These are phyloP conservation scores for Mucor circinelloides DNA, from an alignment of 371 early-diverging fungal species.

Conservation along the genomic window DNA sequence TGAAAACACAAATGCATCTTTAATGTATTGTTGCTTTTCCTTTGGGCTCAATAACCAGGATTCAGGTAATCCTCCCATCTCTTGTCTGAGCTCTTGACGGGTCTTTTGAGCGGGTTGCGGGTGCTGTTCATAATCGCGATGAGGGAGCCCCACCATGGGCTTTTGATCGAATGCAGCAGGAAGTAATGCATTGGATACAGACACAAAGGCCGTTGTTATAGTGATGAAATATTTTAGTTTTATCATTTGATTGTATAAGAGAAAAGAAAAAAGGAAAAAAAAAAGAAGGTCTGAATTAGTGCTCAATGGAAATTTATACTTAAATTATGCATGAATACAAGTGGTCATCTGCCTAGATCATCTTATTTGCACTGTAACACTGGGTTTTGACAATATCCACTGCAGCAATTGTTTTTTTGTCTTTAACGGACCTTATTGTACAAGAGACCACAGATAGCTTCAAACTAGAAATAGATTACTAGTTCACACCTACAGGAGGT, in stretches of 20 bases:
- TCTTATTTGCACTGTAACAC: no score
- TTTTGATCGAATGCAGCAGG: slow-evolving; percentile 6
- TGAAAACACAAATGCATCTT: slow-evolving; percentile 61
- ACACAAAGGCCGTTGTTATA: neutral
- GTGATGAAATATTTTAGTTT: neutral
- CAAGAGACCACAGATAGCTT: no score
- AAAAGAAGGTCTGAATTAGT: no score
- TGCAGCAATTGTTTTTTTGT: no score
- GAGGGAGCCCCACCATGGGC: neutral
- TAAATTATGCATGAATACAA: no score
- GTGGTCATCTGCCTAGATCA: no score
- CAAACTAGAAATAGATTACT: no score
- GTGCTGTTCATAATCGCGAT: neutral
- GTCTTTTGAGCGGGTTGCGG: neutral
- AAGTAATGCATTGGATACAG: neutral
- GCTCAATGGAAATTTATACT: no score
- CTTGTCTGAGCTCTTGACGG: slow-evolving; percentile 13
- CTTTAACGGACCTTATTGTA: no score
- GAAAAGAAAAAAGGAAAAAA: no score
- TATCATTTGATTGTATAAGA: neutral
- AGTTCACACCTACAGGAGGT: no score
- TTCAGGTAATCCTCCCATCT: slow-evolving; percentile 28
- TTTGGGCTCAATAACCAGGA: slow-evolving; percentile 26
- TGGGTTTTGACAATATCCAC: no score
- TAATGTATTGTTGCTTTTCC: slow-evolving; percentile 46